phyloP scores from a whole-genome alignment of 208 protist species.

The Acanthamoeba healyi region DNA sequence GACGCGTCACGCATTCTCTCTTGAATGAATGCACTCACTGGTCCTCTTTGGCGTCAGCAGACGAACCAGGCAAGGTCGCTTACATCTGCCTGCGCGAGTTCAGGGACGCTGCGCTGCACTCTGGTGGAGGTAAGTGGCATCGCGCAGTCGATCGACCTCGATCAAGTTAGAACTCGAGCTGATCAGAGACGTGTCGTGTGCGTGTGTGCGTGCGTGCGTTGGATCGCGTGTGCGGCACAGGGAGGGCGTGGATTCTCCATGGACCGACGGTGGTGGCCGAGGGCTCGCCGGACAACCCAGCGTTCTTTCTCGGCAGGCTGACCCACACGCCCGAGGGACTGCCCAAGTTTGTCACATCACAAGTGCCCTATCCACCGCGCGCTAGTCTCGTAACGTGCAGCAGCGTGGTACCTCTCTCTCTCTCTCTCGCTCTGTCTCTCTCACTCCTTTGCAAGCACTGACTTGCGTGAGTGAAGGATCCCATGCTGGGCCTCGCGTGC shows the following conservation, averaged over 20 bases:
- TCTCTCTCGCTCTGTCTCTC: background rate
- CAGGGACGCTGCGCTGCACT: background rate
- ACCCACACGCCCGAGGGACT: slow-evolving; percentile 2
- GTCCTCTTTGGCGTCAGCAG: background rate
- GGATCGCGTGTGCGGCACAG: background rate
- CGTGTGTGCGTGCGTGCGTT: no score
- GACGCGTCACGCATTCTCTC: no score
- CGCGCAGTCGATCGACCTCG: background rate
- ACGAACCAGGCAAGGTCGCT: background rate
- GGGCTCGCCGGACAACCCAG: background rate
- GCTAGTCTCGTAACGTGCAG: background rate
- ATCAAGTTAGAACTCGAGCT: no score
- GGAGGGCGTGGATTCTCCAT: slow-evolving; percentile 22
- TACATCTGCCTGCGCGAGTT: slow-evolving; percentile 58
- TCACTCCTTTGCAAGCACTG: background rate
- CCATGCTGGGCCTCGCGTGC: background rate
- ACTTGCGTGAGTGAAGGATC: background rate
- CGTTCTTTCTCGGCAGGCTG: slow-evolving; percentile 28
- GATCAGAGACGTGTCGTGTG: no score
- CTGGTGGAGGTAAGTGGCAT: background rate
- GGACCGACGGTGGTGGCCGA: background rate
- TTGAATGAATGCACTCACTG: no score
- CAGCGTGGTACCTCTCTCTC: background rate
- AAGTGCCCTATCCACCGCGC: background rate
- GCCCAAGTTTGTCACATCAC: slow-evolving; percentile 36